These are phyloP conservation scores for Penicillium sp. DNA, from an alignment of 2,329 filamentous ascomycete species.

Conservation along the genomic window DNA sequence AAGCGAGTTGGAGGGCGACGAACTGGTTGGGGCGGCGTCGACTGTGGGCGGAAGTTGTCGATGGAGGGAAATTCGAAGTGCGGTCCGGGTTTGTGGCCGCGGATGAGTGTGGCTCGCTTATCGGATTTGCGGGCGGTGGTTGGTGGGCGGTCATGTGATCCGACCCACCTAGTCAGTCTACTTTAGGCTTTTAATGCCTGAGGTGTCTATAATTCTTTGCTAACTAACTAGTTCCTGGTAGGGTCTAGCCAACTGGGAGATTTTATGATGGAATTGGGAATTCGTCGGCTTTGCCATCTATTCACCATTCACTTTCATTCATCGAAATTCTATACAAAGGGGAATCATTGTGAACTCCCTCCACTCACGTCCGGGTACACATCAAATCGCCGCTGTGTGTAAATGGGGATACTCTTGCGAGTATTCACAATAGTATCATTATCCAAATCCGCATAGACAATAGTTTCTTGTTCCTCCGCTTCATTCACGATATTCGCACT, in stretches of 20 bases:
- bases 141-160: conserved; percentile 19
- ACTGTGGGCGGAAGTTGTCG: conserved; percentile 45
- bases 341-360: conserved; percentile 37
- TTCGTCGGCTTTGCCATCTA: no score
- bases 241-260: no score
- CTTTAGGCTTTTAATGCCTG: conserved; percentile 1
- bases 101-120: conserved; percentile 47
- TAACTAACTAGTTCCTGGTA: no score
- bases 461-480: conserved; percentile 76
- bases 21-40: conserved; percentile 43
- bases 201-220: conserved; percentile 8
- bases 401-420: conserved; percentile 81
- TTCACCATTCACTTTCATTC: not conserved
- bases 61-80: conserved; percentile 35
- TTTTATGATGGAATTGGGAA: no score
- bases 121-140: conserved; percentile 27
- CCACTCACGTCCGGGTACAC: conserved; percentile 89
- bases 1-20: conserved; percentile 23
- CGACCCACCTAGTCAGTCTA: not conserved
- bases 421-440: conserved; percentile 72
- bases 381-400: conserved; percentile 86
- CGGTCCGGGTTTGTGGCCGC: conserved; percentile 37
- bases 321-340: not conserved
- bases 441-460: conserved; percentile 73
- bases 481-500: conserved; percentile 81